Conservation (phyloP, 192 early-diverging fungal genomes). For the Phycomyces nitens region DNA sequence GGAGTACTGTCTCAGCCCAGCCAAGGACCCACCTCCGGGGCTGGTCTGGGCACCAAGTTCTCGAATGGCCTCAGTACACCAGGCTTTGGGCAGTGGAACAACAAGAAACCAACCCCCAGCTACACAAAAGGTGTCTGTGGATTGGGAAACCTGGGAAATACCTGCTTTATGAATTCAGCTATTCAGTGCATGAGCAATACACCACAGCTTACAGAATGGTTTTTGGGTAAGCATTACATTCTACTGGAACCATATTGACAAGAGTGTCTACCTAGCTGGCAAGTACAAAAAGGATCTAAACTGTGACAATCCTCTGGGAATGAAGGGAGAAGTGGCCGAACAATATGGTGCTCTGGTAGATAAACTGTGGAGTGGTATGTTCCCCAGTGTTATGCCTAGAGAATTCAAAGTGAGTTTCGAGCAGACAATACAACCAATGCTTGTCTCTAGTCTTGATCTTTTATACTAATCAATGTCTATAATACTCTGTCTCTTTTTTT, state of each 20-base stretch:
- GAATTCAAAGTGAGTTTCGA: slow-evolving; percentile 60
- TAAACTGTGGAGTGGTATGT: slow-evolving; percentile 56
- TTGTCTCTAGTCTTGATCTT: not conserved
- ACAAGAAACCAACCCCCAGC: too few relatives aligned
- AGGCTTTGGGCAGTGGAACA: too few relatives aligned
- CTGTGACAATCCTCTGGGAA: slow-evolving; percentile 65
- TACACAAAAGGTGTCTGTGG: slow-evolving; percentile 43
- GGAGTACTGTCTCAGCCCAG: not conserved
- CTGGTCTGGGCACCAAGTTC: too few relatives aligned
- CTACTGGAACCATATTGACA: not conserved
- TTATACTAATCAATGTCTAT: not conserved
- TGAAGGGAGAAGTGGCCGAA: slow-evolving; percentile 65
- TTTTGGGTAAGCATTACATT: slow-evolving; percentile 36
- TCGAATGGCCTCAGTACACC: too few relatives aligned
- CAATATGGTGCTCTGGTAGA: slow-evolving; percentile 59
- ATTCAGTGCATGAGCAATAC: slow-evolving; percentile 83
- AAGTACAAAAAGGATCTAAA: slow-evolving; percentile 60
- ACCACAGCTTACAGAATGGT: slow-evolving; percentile 58
- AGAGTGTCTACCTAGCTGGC: slow-evolving; percentile 6
- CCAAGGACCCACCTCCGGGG: not conserved
- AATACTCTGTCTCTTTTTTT: not conserved
- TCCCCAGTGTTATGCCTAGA: slow-evolving; percentile 59
- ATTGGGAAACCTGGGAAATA: slow-evolving; percentile 79
- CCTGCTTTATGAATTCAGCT: slow-evolving; percentile 88
- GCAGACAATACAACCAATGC: not conserved